Percentiles rank a stretch among this genome's conserved stretches.
These are phyloP conservation scores for Pseudocercospora cruenta DNA, from an alignment of 2,329 filamentous ascomycete species.

Conservation along the genomic window DNA sequence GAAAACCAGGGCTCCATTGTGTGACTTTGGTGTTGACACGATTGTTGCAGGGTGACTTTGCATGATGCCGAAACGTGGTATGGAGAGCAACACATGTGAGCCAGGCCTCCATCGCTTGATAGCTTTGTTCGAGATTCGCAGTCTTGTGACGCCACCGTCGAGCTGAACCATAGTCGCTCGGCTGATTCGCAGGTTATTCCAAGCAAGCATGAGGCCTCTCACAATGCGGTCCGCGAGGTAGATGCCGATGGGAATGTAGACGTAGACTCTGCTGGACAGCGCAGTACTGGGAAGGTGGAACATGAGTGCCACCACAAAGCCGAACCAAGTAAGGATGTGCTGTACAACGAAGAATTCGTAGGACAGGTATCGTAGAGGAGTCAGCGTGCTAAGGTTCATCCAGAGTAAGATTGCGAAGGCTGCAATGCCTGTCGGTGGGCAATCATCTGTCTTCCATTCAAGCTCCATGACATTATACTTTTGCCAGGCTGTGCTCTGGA, in stretches of 20 bases:
- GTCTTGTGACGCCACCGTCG: constrained; percentile 42
- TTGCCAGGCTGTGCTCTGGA: constrained; percentile 33
- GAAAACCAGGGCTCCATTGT: constrained; percentile 34
- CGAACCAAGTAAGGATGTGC: constrained; percentile 45
- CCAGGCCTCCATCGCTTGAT: constrained; percentile 43
- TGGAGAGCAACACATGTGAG: constrained; percentile 32
- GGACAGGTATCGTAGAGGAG: constrained; percentile 30
- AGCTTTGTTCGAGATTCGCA: constrained; percentile 40
- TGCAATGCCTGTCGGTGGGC: constrained; percentile 35
- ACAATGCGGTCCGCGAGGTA: constrained; percentile 36
- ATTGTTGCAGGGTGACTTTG: constrained; percentile 37
- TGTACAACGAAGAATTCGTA: constrained; percentile 41
- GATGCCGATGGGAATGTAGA: constrained; percentile 34
- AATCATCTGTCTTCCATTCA: constrained; percentile 33
- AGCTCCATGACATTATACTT: constrained; percentile 29
- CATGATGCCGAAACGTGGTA: constrained; percentile 32
- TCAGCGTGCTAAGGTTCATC: constrained; percentile 36
- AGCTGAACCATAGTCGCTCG: constrained; percentile 31
- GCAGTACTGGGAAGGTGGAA: constrained; percentile 40
- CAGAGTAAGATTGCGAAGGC: constrained; percentile 35
- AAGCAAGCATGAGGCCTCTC: constrained; percentile 36
- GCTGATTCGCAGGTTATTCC: constrained; percentile 40
- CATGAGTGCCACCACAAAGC: constrained; percentile 42
- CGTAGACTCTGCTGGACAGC: constrained; percentile 32
- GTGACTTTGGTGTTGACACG: constrained; percentile 32